These are phyloP conservation scores for Neoscytalidium dimidiatum DNA, from an alignment of 2,329 filamentous ascomycete genomes.

Conservation along the genomic window DNA sequence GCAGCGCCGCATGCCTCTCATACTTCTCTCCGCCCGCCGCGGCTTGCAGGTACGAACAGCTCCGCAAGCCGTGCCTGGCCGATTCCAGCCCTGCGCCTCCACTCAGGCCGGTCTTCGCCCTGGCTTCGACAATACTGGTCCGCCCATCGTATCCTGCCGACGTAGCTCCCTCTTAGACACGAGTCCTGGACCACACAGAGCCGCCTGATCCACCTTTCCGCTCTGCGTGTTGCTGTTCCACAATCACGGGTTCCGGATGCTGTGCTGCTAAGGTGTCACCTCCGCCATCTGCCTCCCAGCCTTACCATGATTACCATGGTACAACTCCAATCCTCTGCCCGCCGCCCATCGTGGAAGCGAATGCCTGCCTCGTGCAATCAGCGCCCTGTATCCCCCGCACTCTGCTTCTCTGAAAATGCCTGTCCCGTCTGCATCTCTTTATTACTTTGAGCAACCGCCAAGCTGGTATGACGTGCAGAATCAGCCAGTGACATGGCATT, in stretches of 20 bases:
- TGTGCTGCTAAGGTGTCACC: neutral
- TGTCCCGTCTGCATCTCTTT: neutral
- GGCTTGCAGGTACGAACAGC: neutral
- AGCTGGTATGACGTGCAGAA: slow-evolving; percentile 15
- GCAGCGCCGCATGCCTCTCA: neutral
- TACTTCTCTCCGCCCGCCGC: neutral
- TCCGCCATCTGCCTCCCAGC: neutral
- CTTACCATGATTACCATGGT: slow-evolving; percentile 4
- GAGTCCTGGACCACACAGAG: neutral
- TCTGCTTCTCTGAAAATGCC: neutral
- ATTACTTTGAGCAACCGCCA: slow-evolving; percentile 1
- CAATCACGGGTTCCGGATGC: slow-evolving; percentile 2
- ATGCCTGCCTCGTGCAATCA: neutral
- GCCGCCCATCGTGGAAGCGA: neutral
- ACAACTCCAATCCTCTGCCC: neutral
- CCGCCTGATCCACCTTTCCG: neutral
- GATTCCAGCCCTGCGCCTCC: neutral
- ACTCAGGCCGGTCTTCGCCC: no score
- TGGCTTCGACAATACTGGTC: neutral
- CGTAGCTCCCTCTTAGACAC: neutral
- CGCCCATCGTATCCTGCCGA: slow-evolving; percentile 7
- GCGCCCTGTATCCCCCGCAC: slow-evolving; percentile 3
- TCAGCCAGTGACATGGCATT: neutral
- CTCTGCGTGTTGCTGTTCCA: neutral
- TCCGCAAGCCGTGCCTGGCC: neutral